These are phyloP conservation scores for Oryza australiensis DNA, from an alignment of 176 grass and related monocot genomes.

Conservation along the genomic window DNA sequence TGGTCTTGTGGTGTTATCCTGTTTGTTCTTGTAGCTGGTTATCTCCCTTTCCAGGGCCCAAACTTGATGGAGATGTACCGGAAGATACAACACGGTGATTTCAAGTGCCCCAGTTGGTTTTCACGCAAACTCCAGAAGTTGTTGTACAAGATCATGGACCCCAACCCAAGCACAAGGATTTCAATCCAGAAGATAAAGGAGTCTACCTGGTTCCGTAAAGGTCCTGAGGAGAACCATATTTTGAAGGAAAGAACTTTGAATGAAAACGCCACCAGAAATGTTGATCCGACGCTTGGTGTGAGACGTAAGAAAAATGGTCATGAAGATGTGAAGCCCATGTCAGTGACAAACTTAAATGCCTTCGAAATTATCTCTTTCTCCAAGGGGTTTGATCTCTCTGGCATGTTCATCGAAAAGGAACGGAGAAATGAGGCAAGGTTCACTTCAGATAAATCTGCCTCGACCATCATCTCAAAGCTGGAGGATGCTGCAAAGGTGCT, in stretches of 20 bases:
- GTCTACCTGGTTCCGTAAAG: constrained; percentile 78
- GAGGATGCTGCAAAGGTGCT: constrained; percentile 52
- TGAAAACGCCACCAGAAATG: constrained; percentile 24
- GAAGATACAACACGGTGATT: constrained; percentile 65
- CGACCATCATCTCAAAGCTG: constrained; percentile 53
- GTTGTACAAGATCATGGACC: constrained; percentile 66
- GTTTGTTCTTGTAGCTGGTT: constrained; percentile 69
- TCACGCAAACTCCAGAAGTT: constrained; percentile 67
- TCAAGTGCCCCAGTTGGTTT: constrained; percentile 73
- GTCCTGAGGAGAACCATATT: constrained; percentile 32
- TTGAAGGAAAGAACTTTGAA: constrained; percentile 36
- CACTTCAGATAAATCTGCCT: constrained; percentile 70
- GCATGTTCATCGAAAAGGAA: constrained; percentile 54
- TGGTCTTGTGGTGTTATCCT: constrained; percentile 92
- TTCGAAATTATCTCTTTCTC: constrained; percentile 88
- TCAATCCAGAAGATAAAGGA: constrained; percentile 75
- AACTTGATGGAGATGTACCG: constrained; percentile 86
- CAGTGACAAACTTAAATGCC: constrained; percentile 62
- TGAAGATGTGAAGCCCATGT: constrained; percentile 41
- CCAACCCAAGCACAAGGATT: constrained; percentile 64
- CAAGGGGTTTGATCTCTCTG: constrained; percentile 66
- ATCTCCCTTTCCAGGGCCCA: constrained; percentile 71
- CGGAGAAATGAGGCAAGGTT: constrained; percentile 64
- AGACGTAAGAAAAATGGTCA: constrained; percentile 31
- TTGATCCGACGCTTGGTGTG: background rate